These are phyloP conservation scores for Lophium mytilinum DNA, from an alignment of 495 filamentous ascomycete species.

Conservation along the genomic window DNA sequence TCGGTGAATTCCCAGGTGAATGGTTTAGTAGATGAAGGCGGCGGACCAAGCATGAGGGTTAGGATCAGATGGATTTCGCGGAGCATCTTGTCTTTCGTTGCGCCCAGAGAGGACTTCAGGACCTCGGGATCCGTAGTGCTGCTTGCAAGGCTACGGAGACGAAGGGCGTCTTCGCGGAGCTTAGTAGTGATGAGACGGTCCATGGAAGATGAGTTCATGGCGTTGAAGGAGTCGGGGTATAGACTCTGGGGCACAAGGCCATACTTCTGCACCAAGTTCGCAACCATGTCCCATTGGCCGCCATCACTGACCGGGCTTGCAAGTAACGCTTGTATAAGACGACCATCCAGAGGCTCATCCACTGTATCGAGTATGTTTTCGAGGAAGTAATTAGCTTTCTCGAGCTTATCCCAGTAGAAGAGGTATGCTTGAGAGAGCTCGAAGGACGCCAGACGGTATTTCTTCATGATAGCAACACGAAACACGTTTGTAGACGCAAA, in stretches of 20 bases:
- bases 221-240: slow-evolving; percentile 74
- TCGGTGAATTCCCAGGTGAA: slow-evolving; percentile 77
- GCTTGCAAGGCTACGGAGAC: slow-evolving; percentile 47
- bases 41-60: slow-evolving; percentile 68
- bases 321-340: slow-evolving; percentile 61
- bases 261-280: slow-evolving; percentile 77
- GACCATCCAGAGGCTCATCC: slow-evolving; percentile 55
- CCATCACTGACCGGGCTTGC: slow-evolving; percentile 65
- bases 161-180: slow-evolving; percentile 71
- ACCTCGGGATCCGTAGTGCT: slow-evolving; percentile 16
- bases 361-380: slow-evolving; percentile 71
- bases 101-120: slow-evolving; percentile 36
- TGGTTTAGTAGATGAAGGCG: slow-evolving; percentile 53
- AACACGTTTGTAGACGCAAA: slow-evolving; percentile 85
- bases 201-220: slow-evolving; percentile 58
- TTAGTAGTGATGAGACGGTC: slow-evolving; percentile 74
- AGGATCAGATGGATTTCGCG: slow-evolving; percentile 70
- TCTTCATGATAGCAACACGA: slow-evolving; percentile 73
- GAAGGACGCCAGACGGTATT: slow-evolving; percentile 66
- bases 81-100: slow-evolving; percentile 61
- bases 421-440: slow-evolving; percentile 81
- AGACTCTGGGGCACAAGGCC: slow-evolving; percentile 71
- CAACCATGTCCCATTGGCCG: slow-evolving; percentile 90
- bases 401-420: slow-evolving; percentile 94
- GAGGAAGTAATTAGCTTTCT: slow-evolving; percentile 84